phyloP scores from a whole-genome alignment of 2,329 filamentous ascomycete genomes.

The Aureobasidium vineae region DNA sequence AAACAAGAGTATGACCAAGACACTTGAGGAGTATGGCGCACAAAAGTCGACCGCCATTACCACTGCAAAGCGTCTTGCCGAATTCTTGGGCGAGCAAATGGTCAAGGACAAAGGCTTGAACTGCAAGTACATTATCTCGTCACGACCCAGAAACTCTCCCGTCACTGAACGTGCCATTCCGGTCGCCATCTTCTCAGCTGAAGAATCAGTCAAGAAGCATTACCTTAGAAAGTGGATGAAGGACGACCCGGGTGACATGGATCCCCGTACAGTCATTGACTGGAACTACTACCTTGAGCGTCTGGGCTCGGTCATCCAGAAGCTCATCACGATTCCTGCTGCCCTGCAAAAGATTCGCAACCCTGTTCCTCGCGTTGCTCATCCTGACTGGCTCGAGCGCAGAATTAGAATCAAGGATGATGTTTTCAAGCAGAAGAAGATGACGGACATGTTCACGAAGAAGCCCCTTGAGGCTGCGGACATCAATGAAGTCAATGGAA shows the following conservation, averaged over 20 bases:
- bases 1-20: slow-evolving; percentile 97
- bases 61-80: slow-evolving; percentile 87
- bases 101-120: slow-evolving; percentile 98
- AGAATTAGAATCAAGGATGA: slow-evolving; percentile 95
- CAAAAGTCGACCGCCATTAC: slow-evolving; percentile 99
- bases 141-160: slow-evolving; percentile 78
- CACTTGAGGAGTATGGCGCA: slow-evolving; percentile 87
- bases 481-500: slow-evolving; percentile 61
- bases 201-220: slow-evolving; percentile 78
- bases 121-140: slow-evolving; percentile 99
- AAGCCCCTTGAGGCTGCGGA: slow-evolving; percentile 69
- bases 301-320: slow-evolving; percentile 95
- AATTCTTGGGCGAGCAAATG: slow-evolving; percentile 98
- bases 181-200: slow-evolving; percentile 95
- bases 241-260: slow-evolving; percentile 87
- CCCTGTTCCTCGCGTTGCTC: slow-evolving; percentile 86
- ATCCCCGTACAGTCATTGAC: slow-evolving; percentile 84
- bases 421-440: slow-evolving; percentile 96
- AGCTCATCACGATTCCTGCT: slow-evolving; percentile 96
- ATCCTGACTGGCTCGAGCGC: slow-evolving; percentile 95
- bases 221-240: slow-evolving; percentile 95
- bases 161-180: slow-evolving; percentile 94
- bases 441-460: slow-evolving; percentile 85
- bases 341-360: slow-evolving; percentile 94
- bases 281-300: slow-evolving; percentile 98